Percentiles rank a stretch among this genome's conserved stretches.
phyloP scores from a whole-genome alignment of 2,329 filamentous ascomycete species.

The Westerdykella aurantiaca region DNA sequence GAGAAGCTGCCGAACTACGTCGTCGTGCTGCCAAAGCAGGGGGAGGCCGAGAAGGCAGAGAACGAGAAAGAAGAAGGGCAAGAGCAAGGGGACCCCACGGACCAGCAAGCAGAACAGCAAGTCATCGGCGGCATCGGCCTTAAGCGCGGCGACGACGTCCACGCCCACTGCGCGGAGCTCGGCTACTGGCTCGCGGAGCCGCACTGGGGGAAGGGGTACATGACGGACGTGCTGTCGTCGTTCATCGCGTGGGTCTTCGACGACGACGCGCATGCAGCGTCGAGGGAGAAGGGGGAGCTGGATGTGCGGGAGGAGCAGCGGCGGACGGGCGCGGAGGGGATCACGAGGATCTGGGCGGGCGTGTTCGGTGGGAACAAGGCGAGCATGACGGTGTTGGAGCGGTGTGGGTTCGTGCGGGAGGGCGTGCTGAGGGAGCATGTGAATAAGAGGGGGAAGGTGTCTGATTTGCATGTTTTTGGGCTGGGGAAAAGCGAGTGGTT shows the following conservation, averaged over 20 bases:
- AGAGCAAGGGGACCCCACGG: no score
- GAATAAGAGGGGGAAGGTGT: slow-evolving; percentile 32
- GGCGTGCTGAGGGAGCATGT: slow-evolving; percentile 31
- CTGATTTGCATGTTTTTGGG: slow-evolving; percentile 32
- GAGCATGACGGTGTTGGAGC: slow-evolving; percentile 34
- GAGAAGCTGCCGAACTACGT: slow-evolving; percentile 15
- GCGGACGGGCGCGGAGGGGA: slow-evolving; percentile 9
- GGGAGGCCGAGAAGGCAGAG: no score
- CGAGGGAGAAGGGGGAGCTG: slow-evolving; percentile 1
- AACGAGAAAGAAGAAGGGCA: no score
- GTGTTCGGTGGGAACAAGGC: slow-evolving; percentile 30
- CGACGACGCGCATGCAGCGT: neutral
- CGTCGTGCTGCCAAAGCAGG: slow-evolving; percentile 8
- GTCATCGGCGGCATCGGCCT: slow-evolving; percentile 37
- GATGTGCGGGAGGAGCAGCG: slow-evolving; percentile 14
- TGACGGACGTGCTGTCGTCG: slow-evolving; percentile 27
- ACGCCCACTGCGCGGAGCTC: slow-evolving; percentile 35
- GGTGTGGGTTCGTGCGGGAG: slow-evolving; percentile 36
- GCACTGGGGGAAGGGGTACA: slow-evolving; percentile 33
- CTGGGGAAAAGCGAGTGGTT: slow-evolving; percentile 30
- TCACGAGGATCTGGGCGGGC: slow-evolving; percentile 22
- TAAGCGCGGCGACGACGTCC: slow-evolving; percentile 31
- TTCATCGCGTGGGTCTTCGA: slow-evolving; percentile 34
- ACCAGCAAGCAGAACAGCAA: no score
- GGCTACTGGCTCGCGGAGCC: slow-evolving; percentile 41